Percentiles rank a stretch among this genome's conserved stretches.
Evolutionary conservation across 768 basidiomycete genomes (phyloP).

Genomic region (Macrolepiota dolichaula): DNA sequence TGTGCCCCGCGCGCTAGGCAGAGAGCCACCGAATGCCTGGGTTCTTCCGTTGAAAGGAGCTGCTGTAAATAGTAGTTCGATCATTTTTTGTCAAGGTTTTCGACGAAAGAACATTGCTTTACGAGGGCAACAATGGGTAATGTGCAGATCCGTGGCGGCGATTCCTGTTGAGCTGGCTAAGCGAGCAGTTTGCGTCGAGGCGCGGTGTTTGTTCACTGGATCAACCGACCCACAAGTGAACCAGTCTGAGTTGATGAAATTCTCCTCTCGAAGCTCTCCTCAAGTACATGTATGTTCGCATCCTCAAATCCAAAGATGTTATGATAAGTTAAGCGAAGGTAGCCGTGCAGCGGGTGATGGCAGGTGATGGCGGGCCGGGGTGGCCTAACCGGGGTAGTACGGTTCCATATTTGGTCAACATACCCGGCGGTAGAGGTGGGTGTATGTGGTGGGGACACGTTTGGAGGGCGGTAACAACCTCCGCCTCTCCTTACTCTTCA

Average conservation of each 20-base stretch:
- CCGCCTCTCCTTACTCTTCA: neutral
- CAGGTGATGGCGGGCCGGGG: neutral
- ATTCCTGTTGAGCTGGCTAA: neutral
- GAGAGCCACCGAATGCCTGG: no score
- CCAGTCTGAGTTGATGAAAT: no score
- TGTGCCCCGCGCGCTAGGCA: neutral
- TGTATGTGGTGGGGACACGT: slow-evolving; percentile 6
- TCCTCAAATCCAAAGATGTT: neutral
- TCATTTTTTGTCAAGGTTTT: neutral
- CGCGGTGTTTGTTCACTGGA: neutral
- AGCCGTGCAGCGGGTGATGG: neutral
- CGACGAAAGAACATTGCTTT: neutral
- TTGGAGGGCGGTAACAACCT: neutral
- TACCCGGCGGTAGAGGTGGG: neutral
- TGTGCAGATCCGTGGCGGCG: neutral
- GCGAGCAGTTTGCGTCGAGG: neutral
- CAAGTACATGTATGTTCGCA: neutral
- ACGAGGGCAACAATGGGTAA: slow-evolving; percentile 1
- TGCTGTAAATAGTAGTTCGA: neutral
- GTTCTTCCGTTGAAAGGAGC: no score
- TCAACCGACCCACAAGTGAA: neutral
- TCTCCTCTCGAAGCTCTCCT: no score
- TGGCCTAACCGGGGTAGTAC: slow-evolving; percentile 3
- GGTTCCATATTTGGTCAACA: slow-evolving; percentile 1
- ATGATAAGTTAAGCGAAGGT: neutral